phyloP scores from a whole-genome alignment of 129 eudicot genomes.

The Chrysanthemum makinoi region DNA sequence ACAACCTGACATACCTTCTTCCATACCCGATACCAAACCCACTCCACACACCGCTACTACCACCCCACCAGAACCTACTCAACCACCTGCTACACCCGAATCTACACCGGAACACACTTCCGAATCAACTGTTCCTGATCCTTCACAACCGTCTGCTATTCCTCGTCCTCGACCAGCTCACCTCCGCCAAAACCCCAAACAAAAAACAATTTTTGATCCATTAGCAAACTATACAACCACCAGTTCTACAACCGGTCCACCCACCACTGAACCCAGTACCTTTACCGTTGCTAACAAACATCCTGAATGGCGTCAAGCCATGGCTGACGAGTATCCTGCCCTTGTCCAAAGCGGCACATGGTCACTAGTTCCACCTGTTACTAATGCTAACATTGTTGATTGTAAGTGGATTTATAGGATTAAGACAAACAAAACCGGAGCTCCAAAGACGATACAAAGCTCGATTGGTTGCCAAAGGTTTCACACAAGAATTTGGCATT shows the following conservation, averaged over 20 bases:
- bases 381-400: background rate
- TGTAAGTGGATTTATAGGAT: background rate
- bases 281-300: slow-evolving; percentile 1
- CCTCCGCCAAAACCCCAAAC: background rate
- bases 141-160: background rate
- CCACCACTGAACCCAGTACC: background rate
- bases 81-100: no score
- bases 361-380: background rate
- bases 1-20: background rate
- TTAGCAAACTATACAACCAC: background rate
- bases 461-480: background rate
- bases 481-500: background rate
- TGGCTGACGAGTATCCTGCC: background rate
- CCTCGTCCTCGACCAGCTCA: background rate
- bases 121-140: background rate
- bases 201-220: background rate
- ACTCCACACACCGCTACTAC: no score
- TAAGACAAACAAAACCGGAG: background rate
- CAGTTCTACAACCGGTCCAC: no score
- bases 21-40: no score
- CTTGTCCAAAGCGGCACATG: background rate
- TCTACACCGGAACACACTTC: no score
- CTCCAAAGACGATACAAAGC: background rate
- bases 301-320: background rate
- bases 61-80: no score